These are phyloP conservation scores for Aspergillus texensis DNA, from an alignment of 2,329 filamentous ascomycete species.

Conservation along the genomic window DNA sequence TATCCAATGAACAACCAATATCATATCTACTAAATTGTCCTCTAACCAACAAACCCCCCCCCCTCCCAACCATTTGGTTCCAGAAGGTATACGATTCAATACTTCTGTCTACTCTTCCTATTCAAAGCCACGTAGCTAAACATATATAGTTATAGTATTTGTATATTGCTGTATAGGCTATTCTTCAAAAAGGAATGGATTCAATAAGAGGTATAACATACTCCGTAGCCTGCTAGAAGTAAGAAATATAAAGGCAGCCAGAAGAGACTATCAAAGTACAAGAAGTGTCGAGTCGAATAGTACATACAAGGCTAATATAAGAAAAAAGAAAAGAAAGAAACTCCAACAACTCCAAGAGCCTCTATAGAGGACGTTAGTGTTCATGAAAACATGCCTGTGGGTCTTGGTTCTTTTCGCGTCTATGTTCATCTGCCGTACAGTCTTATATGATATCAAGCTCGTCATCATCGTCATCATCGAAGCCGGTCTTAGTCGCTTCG, in stretches of 20 bases:
- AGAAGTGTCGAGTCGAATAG: constrained; percentile 1
- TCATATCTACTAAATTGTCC: neutral
- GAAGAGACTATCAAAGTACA: constrained; percentile 1
- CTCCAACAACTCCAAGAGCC: neutral
- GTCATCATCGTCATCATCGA: constrained; percentile 57
- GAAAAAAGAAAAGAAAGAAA: constrained; percentile 8
- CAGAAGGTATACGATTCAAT: neutral
- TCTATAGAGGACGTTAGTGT: constrained; percentile 1
- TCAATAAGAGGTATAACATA: constrained; percentile 4
- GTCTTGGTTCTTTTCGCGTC: neutral
- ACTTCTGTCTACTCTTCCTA: neutral
- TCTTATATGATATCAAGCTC: constrained; percentile 51
- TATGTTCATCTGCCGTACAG: neutral
- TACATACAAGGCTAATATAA: constrained; percentile 3
- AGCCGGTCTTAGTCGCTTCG: constrained; percentile 46
- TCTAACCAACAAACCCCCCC: neutral
- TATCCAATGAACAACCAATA: constrained; percentile 3
- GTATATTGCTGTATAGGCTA: neutral
- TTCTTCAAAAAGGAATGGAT: neutral
- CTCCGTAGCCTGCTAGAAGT: constrained; percentile 17
- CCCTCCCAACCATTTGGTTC: neutral
- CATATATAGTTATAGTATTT: neutral
- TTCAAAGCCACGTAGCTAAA: neutral
- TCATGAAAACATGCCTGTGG: constrained; percentile 4
- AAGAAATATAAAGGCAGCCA: neutral